Evolutionary conservation across 331 rosid species (phyloP).

Genomic region (Acacia pycnantha): DNA sequence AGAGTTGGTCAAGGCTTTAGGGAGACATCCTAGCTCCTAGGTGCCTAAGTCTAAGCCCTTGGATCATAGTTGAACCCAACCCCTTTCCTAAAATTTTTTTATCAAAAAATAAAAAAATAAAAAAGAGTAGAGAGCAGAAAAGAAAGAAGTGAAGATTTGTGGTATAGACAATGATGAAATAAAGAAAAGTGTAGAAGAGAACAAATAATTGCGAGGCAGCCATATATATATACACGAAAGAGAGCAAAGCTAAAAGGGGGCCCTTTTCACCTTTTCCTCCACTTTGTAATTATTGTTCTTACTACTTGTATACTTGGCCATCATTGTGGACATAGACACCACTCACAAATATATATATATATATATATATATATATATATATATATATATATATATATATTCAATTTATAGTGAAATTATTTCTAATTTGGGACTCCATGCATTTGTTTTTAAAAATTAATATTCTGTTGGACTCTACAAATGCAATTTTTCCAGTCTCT

Average conservation of each 20-base stretch:
- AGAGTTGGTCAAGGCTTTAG: too few species aligned
- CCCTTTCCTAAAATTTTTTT: too few species aligned
- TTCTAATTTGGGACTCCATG: not conserved
- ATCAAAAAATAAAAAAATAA: too few species aligned
- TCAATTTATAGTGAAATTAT: not conserved
- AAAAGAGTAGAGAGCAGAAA: not conserved
- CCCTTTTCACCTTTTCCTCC: not conserved
- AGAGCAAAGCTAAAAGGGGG: not conserved
- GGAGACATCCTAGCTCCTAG: too few species aligned
- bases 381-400: not conserved
- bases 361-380: not conserved
- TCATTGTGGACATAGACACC: conserved; percentile 5
- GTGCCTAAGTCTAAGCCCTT: too few species aligned
- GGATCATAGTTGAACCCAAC: too few species aligned
- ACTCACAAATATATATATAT: not conserved
- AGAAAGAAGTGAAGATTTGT: not conserved
- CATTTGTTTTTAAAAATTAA: not conserved
- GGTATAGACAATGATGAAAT: not conserved
- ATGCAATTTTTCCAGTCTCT: not conserved
- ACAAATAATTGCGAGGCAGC: not conserved
- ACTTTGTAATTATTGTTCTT: conserved; percentile 20
- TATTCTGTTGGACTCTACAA: not conserved
- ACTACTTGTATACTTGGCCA: not conserved
- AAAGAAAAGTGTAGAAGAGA: not conserved
- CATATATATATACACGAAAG: not conserved